These are phyloP conservation scores for Lasiosphaeria ovina DNA, from an alignment of 495 filamentous ascomycete species.

Conservation along the genomic window DNA sequence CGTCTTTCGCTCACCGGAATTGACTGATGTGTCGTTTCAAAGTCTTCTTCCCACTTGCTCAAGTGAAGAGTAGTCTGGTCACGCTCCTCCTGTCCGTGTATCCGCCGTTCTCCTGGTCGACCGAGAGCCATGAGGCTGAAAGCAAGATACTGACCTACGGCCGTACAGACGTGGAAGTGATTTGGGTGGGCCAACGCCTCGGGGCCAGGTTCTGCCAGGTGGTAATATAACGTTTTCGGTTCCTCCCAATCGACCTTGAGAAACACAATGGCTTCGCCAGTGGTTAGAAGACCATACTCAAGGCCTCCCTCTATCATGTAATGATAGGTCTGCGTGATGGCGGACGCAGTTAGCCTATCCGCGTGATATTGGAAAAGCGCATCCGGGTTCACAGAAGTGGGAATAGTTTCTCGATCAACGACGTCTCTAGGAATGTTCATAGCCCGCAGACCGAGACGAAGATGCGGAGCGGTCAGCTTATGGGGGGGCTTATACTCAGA, in stretches of 20 bases:
- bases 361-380: slow-evolving; percentile 8
- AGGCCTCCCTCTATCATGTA: slow-evolving; percentile 13
- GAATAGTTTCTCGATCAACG: slow-evolving; percentile 2
- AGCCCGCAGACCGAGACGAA: neutral
- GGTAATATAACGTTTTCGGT: slow-evolving; percentile 6
- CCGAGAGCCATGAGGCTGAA: slow-evolving; percentile 16
- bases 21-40: neutral
- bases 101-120: slow-evolving; percentile 1
- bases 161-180: slow-evolving; percentile 2
- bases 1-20: neutral
- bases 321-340: slow-evolving; percentile 10
- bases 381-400: neutral
- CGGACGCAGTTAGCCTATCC: slow-evolving; percentile 3
- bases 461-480: slow-evolving; percentile 7
- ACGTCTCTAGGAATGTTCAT: slow-evolving; percentile 9
- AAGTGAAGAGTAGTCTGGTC: neutral
- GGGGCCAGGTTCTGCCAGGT: slow-evolving; percentile 8
- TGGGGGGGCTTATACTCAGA: slow-evolving; percentile 10
- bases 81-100: slow-evolving; percentile 18
- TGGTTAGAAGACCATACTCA: slow-evolving; percentile 7
- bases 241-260: slow-evolving; percentile 10
- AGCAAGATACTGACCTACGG: slow-evolving; percentile 6
- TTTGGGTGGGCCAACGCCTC: slow-evolving; percentile 5
- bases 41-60: slow-evolving; percentile 9
- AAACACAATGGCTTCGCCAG: slow-evolving; percentile 11